Percentiles rank a stretch among this genome's conserved stretches.
Conservation (phyloP, 805 yeast species). For the Candida schatavii region DNA sequence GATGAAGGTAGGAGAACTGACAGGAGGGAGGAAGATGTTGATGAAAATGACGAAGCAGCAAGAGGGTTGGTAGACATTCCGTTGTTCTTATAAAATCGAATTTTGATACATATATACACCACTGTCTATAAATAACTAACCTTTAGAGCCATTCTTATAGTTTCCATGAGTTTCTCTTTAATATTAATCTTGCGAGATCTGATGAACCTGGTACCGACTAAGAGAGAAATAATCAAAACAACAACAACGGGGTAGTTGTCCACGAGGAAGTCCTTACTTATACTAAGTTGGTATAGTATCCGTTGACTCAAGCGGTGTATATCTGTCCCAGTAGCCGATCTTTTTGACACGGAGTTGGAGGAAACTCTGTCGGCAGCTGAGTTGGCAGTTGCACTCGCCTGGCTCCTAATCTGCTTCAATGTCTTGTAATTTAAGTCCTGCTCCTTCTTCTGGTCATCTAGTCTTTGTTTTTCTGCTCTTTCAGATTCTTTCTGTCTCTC, state of each 20-base stretch:
- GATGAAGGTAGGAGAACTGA: neutral
- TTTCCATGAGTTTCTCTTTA: conserved; percentile 30
- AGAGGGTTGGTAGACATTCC: neutral
- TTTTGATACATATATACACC: neutral
- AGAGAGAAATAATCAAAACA: conserved; percentile 16
- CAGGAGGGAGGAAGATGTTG: neutral
- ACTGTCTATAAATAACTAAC: conserved; percentile 33
- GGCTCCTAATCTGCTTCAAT: conserved; percentile 23
- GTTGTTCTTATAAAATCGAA: neutral
- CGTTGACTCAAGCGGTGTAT: conserved; percentile 12
- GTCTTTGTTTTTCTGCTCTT: conserved; percentile 12
- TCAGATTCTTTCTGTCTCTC: conserved; percentile 7
- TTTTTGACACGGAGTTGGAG: neutral
- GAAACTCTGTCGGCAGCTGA: neutral
- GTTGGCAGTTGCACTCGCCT: conserved; percentile 4
- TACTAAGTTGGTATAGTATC: conserved; percentile 14
- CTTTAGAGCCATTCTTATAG: conserved; percentile 43
- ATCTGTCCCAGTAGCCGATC: neutral
- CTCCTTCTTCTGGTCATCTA: conserved; percentile 16
- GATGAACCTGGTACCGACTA: conserved; percentile 20
- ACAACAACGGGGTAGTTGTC: conserved; percentile 29
- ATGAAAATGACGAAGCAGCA: neutral
- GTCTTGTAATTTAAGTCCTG: conserved; percentile 28
- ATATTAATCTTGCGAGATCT: conserved; percentile 25
- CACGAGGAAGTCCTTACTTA: conserved; percentile 21